Conservation (phyloP, 495 filamentous ascomycete genomes). For the Penicillium pancosmium region DNA sequence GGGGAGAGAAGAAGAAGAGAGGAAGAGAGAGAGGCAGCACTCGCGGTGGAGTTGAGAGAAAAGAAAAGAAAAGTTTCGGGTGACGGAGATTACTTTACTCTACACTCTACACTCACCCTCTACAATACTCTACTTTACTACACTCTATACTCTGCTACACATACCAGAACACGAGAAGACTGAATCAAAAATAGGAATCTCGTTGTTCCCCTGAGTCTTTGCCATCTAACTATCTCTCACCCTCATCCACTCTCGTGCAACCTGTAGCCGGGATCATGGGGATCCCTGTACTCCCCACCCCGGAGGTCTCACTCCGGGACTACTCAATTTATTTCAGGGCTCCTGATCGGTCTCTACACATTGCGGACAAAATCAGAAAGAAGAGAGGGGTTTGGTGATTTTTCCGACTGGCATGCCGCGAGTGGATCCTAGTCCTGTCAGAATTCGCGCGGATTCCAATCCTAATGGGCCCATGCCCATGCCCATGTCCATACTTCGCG, state of each 20-base stretch:
- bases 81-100: conserved; percentile 24
- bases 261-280: neutral
- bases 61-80: conserved; percentile 43
- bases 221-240: neutral
- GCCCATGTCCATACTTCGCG: neutral
- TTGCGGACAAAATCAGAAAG: neutral
- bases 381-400: conserved; percentile 1
- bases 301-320: conserved; percentile 1
- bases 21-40: conserved; percentile 20
- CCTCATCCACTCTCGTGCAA: conserved; percentile 5
- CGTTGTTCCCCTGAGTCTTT: neutral
- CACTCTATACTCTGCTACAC: neutral
- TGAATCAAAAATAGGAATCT: neutral
- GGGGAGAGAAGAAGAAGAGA: conserved; percentile 23
- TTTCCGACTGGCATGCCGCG: conserved; percentile 4
- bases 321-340: neutral
- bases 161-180: neutral
- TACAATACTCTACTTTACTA: neutral
- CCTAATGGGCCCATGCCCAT: conserved; percentile 21
- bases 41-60: conserved; percentile 37
- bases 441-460: conserved; percentile 9
- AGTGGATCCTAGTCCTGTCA: conserved; percentile 25
- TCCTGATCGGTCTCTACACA: neutral
- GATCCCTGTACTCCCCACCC: conserved; percentile 2
- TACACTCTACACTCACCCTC: neutral